Evolutionary conservation across 2,329 filamentous ascomycete species (phyloP).

Genomic region (Fusarium chlamydosporum): DNA sequence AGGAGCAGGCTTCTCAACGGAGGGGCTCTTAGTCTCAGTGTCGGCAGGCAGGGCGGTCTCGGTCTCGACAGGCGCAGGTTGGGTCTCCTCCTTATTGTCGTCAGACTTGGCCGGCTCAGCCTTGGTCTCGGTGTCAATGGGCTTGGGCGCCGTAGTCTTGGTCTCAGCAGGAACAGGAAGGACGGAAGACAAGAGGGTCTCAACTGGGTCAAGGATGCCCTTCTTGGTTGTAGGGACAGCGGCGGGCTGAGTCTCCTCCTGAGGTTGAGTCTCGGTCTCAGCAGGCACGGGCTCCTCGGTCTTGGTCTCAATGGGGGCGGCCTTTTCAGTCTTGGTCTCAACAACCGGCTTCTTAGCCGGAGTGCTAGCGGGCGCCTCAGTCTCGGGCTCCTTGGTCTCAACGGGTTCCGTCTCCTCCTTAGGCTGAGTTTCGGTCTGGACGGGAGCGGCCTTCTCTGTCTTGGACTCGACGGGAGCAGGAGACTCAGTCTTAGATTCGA

Average conservation of each 20-base stretch:
- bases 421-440: conserved; percentile 17
- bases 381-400: conserved; percentile 18
- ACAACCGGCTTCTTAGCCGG: conserved; percentile 11
- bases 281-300: conserved; percentile 16
- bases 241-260: conserved; percentile 17
- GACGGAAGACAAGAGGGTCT: conserved; percentile 37
- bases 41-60: conserved; percentile 14
- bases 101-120: conserved; percentile 11
- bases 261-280: conserved; percentile 15
- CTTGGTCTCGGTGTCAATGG: conserved; percentile 24
- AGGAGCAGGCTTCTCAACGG: conserved; percentile 26
- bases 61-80: conserved; percentile 17
- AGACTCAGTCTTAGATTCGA: conserved; percentile 31
- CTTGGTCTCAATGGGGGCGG: conserved; percentile 4
- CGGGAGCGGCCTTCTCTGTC: conserved; percentile 11
- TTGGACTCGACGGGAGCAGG: conserved; percentile 27
- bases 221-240: conserved; percentile 25
- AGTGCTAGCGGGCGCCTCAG: conserved; percentile 13
- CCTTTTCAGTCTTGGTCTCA: conserved; percentile 22
- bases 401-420: conserved; percentile 7
- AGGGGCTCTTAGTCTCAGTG: conserved; percentile 20
- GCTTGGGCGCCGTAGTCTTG: conserved; percentile 27
- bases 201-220: conserved; percentile 42
- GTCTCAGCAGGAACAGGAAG: conserved; percentile 28
- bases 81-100: conserved; percentile 12